Percentiles rank a stretch among this genome's conserved stretches.
phyloP scores from a whole-genome alignment of 495 filamentous ascomycete species.

The Penicillium riverlandense region DNA sequence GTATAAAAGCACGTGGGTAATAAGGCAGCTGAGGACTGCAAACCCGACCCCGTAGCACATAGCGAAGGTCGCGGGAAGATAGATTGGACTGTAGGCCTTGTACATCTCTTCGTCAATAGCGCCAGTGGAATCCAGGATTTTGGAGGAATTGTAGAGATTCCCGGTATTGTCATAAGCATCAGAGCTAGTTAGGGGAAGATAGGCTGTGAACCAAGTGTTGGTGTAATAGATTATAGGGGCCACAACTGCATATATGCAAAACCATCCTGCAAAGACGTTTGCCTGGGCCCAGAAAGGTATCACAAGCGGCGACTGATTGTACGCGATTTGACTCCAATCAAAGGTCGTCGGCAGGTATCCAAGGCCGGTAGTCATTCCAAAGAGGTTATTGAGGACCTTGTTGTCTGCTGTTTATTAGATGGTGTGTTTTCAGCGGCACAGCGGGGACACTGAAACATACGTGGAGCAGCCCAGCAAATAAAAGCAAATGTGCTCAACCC shows the following conservation, averaged over 20 bases:
- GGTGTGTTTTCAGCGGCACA: not conserved
- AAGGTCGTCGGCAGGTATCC: slow-evolving; percentile 80
- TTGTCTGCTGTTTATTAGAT: slow-evolving; percentile 49
- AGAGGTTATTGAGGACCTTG: slow-evolving; percentile 66
- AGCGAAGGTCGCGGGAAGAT: slow-evolving; percentile 71
- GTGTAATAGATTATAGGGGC: slow-evolving; percentile 30
- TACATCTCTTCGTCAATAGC: slow-evolving; percentile 64
- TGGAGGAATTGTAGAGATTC: slow-evolving; percentile 64
- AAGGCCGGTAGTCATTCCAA: slow-evolving; percentile 72
- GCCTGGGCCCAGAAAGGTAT: slow-evolving; percentile 40
- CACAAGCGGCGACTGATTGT: slow-evolving; percentile 30
- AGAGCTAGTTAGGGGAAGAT: slow-evolving; percentile 30
- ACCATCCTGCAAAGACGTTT: slow-evolving; percentile 46
- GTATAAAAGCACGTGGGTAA: slow-evolving; percentile 7
- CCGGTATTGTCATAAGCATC: slow-evolving; percentile 76
- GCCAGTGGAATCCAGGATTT: slow-evolving; percentile 62
- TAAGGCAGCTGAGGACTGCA: slow-evolving; percentile 57
- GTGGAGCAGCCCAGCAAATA: slow-evolving; percentile 69
- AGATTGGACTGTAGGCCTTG: slow-evolving; percentile 66
- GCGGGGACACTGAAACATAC: not conserved
- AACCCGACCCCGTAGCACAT: slow-evolving; percentile 74
- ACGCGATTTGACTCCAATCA: slow-evolving; percentile 55
- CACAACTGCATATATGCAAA: slow-evolving; percentile 26
- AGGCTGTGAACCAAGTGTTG: slow-evolving; percentile 32
- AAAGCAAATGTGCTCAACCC: slow-evolving; percentile 82